phyloP scores from a whole-genome alignment of 768 basidiomycete genomes.

The Trametes cinnabarina region DNA sequence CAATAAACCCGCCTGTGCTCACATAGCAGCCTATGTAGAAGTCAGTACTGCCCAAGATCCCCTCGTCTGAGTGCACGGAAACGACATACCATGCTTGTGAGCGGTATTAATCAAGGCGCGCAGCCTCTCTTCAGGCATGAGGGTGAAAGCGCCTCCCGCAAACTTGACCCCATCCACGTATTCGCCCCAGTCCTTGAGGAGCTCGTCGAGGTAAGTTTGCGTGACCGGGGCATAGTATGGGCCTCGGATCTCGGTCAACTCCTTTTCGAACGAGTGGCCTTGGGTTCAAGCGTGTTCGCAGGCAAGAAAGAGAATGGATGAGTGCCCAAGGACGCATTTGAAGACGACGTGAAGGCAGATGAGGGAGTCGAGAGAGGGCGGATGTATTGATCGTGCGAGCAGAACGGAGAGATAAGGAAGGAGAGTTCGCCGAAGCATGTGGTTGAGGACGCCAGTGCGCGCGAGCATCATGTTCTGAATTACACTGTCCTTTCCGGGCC shows the following conservation, averaged over 20 bases:
- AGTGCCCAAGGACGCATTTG: not conserved
- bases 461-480: not conserved
- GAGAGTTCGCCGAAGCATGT: not conserved
- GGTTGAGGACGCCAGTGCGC: not conserved
- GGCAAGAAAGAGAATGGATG: not conserved
- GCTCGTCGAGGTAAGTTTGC: slow-evolving; percentile 40
- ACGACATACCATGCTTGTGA: slow-evolving; percentile 35
- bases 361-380: not conserved
- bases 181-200: slow-evolving; percentile 41
- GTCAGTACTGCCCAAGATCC: not conserved
- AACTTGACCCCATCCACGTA: slow-evolving; percentile 47
- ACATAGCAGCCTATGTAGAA: slow-evolving; percentile 33
- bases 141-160: slow-evolving; percentile 42
- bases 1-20: slow-evolving; percentile 43
- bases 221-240: slow-evolving; percentile 45
- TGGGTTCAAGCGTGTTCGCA: slow-evolving; percentile 19
- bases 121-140: slow-evolving; percentile 42
- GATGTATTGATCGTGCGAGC: not conserved
- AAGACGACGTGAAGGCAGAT: not conserved
- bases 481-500: no score
- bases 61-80: not conserved
- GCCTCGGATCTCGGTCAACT: slow-evolving; percentile 45
- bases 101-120: slow-evolving; percentile 39
- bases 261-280: slow-evolving; percentile 35
- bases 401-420: not conserved